Base-by-base conservation (phyloP, 306 rosid species). In the Aeschynomene evenia region DNA sequence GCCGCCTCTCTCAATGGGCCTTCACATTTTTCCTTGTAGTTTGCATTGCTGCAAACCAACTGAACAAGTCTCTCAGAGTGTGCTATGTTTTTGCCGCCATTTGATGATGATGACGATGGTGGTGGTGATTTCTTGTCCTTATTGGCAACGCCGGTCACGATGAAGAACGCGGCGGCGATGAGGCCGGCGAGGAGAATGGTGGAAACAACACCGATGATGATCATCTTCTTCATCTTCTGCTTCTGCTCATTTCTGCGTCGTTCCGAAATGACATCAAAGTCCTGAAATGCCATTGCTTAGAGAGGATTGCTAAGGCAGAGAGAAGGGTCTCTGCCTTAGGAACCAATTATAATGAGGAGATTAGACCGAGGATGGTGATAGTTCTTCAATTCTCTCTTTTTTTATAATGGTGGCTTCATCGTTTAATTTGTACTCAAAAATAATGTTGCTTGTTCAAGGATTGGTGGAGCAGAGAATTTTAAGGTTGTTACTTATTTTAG, bases 241-340 rank as follows among this genome's bases (percentile, higher is more conserved):
- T 64, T 83, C 45, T 72, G 81, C 79, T 87, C 95, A 1, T 78
- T 80, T 48, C 63, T 86, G 13, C 97, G 79, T 13, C 88, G 79
- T 66, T 91, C 95, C 0, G 89, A 33, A 63, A 94, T 84, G 62
- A 82, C 80, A 40, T 89, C 96, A 51, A 94, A 94, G 80, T 94
- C 99, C 50, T 94, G 97, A 62, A 94, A 91, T 22, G 83, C 99
- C 97, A 91, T 89, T 37, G 26, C 2, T n/a, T n/a, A n/a, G 24
- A 7, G 14, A 15, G 45, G 59, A 16, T 16, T 39, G 59, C 92
- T 78, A 88, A 91, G 99, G 97, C 96, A 91, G 97, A 94, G 95
- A 9, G 0, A 40, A 11, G 13, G 3, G 49, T 37, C 90, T 85
- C 99, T 87, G 96, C 99, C 97, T 86, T 40, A 40, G 48, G 16